A percentile compares a stretch with the other conserved stretches of the same genome.
Conservation (phyloP, 2,329 filamentous ascomycete genomes). For the Dendryphion nanum region DNA sequence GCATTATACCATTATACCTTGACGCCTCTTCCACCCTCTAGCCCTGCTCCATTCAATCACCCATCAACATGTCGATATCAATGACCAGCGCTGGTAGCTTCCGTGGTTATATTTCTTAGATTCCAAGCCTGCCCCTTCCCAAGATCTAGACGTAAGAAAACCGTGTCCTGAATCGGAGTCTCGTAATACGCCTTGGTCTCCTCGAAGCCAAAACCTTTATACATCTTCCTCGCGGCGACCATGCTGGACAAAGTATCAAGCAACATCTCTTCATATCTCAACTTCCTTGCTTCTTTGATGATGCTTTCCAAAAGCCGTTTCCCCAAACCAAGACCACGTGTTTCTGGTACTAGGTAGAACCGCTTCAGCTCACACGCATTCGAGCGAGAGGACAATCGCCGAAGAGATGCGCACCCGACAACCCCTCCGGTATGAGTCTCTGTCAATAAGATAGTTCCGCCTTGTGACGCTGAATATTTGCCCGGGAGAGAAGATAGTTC, state of each 20-base stretch:
- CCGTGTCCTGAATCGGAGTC: constrained; percentile 53
- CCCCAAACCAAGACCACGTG: constrained; percentile 52
- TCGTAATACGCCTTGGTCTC: constrained; percentile 56
- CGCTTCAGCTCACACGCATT: constrained; percentile 57
- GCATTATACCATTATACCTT: too few relatives aligned
- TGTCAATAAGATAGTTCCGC: constrained; percentile 53
- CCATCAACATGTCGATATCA: too few relatives aligned
- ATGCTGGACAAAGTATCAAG: constrained; percentile 58
- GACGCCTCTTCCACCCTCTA: too few relatives aligned
- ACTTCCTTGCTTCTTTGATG: constrained; percentile 44
- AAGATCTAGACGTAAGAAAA: constrained; percentile 47
- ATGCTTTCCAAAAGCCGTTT: constrained; percentile 47
- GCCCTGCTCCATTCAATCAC: too few relatives aligned
- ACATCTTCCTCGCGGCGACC: constrained; percentile 51
- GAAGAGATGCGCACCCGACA: constrained; percentile 54
- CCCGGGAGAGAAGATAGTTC: constrained; percentile 56
- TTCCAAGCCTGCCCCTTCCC: too few relatives aligned
- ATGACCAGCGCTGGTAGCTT: too few relatives aligned
- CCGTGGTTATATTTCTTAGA: too few relatives aligned
- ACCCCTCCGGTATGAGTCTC: constrained; percentile 4
- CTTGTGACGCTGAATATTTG: constrained; percentile 48
- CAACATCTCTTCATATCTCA: constrained; percentile 54
- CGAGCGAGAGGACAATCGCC: constrained; percentile 15
- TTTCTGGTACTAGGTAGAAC: constrained; percentile 51
- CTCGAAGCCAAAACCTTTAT: constrained; percentile 52